Percentiles rank a stretch among this genome's conserved stretches.
These are phyloP conservation scores for Ceriops decandra DNA, from an alignment of 345 rosid species.

Conservation along the genomic window DNA sequence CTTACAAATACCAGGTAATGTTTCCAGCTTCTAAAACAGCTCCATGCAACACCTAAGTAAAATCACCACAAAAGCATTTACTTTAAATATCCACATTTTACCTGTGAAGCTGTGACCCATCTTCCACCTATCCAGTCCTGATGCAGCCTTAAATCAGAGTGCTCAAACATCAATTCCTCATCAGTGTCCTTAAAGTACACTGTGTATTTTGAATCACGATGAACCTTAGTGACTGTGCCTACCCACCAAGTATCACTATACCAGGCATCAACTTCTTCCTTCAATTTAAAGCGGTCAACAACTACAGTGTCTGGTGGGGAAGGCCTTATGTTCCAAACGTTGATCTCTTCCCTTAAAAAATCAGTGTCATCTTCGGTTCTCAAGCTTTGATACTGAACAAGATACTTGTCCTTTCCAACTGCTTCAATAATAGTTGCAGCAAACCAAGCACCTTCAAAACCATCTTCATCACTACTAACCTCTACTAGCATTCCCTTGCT, in stretches of 20 bases:
- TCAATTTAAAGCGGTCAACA: constrained; percentile 39
- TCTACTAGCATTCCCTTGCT: constrained; percentile 40
- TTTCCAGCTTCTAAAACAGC: no score
- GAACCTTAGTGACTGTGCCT: constrained; percentile 56
- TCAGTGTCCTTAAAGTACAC: constrained; percentile 47
- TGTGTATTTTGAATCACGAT: constrained; percentile 37
- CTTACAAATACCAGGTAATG: background rate
- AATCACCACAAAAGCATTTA: background rate
- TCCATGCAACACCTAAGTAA: background rate
- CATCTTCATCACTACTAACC: constrained; percentile 80
- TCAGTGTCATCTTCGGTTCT: constrained; percentile 66
- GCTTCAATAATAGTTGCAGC: constrained; percentile 50
- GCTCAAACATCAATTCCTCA: constrained; percentile 53
- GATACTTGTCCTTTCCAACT: constrained; percentile 43
- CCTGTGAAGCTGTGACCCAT: constrained; percentile 55
- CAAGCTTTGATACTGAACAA: constrained; percentile 53
- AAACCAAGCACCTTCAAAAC: constrained; percentile 87
- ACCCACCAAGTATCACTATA: constrained; percentile 93
- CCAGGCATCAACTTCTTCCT: constrained; percentile 73
- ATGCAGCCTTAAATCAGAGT: constrained; percentile 60
- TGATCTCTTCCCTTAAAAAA: constrained; percentile 60
- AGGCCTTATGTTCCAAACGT: constrained; percentile 57
- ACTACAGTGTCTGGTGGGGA: constrained; percentile 43
- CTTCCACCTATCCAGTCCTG: constrained; percentile 76
- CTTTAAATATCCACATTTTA: constrained; percentile 16